Conservation (phyloP, 129 eudicot genomes). For the Chrysanthemum seticuspe region DNA sequence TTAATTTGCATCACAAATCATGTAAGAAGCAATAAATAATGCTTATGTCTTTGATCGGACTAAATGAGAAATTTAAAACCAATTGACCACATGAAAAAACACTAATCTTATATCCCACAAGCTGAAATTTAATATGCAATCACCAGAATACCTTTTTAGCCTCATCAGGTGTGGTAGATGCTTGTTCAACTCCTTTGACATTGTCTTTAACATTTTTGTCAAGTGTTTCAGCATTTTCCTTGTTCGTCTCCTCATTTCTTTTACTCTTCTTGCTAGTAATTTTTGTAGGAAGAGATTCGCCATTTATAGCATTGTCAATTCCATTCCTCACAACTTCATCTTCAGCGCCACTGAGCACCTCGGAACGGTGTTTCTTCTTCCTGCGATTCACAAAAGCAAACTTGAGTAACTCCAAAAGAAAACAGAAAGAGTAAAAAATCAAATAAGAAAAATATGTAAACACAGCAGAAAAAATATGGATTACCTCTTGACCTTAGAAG, state of each 20-base stretch:
- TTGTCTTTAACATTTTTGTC: slow-evolving; percentile 34
- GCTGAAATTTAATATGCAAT: background rate
- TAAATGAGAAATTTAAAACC: background rate
- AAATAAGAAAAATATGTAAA: background rate
- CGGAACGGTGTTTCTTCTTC: slow-evolving; percentile 47
- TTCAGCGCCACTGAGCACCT: slow-evolving; percentile 30
- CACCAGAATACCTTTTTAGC: slow-evolving; percentile 59
- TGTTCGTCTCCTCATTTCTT: slow-evolving; percentile 17
- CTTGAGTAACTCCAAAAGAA: background rate
- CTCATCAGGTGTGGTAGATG: slow-evolving; percentile 28
- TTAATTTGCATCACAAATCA: slow-evolving; percentile 8
- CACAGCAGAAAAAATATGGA: background rate
- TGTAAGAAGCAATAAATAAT: slow-evolving; percentile 14
- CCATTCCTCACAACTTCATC: slow-evolving; percentile 28
- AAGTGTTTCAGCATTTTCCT: slow-evolving; percentile 35
- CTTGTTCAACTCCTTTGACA: slow-evolving; percentile 21
- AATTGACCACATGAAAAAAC: background rate
- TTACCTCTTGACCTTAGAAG: slow-evolving; percentile 43
- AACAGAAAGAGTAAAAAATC: background rate
- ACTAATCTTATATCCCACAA: slow-evolving; percentile 10
- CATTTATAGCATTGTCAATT: slow-evolving; percentile 25
- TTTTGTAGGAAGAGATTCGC: slow-evolving; percentile 19
- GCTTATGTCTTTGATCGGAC: background rate
- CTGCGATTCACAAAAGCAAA: slow-evolving; percentile 31
- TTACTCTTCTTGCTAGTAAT: slow-evolving; percentile 29